These are phyloP conservation scores for Beauveria pseudobassiana DNA, from an alignment of 2,329 filamentous ascomycete species.

Conservation along the genomic window DNA sequence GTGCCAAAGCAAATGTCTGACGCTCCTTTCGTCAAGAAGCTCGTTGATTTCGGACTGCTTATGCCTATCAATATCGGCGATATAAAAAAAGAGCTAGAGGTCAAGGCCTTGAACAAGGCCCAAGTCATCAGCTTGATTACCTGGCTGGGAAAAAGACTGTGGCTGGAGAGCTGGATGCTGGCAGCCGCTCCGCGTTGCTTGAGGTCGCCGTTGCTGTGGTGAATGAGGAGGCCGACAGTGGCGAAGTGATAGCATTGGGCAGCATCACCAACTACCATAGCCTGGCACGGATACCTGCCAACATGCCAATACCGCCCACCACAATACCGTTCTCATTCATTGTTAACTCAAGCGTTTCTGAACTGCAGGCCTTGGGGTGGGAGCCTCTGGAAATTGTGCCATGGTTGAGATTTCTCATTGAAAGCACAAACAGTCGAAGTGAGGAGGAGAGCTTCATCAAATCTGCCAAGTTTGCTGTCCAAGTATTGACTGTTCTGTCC, in stretches of 20 bases:
- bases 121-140: conserved; percentile 78
- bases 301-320: conserved; percentile 69
- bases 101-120: conserved; percentile 68
- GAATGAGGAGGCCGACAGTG: conserved; percentile 51
- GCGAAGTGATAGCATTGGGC: conserved; percentile 69
- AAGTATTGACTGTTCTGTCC: conserved; percentile 72
- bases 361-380: conserved; percentile 81
- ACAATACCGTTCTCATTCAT: conserved; percentile 85
- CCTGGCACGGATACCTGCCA: conserved; percentile 70
- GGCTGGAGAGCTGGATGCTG: conserved; percentile 62
- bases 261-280: conserved; percentile 69
- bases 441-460: conserved; percentile 63
- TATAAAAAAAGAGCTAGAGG: conserved; percentile 74
- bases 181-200: conserved; percentile 62
- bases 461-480: conserved; percentile 65
- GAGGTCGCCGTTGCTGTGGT: conserved; percentile 72
- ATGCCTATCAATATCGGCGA: conserved; percentile 80
- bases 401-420: conserved; percentile 79
- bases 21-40: conserved; percentile 67
- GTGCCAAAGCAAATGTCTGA: conserved; percentile 69
- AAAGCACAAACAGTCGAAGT: conserved; percentile 51
- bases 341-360: conserved; percentile 53
- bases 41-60: conserved; percentile 81
- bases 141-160: conserved; percentile 71
- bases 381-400: conserved; percentile 73